Base-by-base conservation (phyloP, 2,329 filamentous ascomycete genomes). In the Calonectria pteridis region DNA sequence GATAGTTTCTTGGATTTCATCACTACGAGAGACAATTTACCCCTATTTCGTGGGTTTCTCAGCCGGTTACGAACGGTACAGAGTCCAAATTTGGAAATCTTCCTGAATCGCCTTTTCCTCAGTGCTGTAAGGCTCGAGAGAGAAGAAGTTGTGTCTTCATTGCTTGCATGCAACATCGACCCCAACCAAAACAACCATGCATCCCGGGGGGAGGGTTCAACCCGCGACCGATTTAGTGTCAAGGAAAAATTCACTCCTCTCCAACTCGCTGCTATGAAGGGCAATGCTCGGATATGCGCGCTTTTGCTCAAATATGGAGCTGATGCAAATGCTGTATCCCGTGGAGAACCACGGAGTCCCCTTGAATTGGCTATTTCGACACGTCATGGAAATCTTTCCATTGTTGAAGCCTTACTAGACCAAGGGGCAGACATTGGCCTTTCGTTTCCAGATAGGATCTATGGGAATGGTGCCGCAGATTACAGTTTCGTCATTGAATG, bases 361-460 rank as follows among this genome's bases (percentile, higher is more conserved):
- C 68, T 71, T 49, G 68, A 71, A 7, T 31, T 71, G 4, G 68
- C 68, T n/a, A 49, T 66, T 29, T 58, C 50, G 37, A 4, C 59
- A 3, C 26, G 23, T 26, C 29, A 28, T n/a, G 59, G 67, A n/a
- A 55, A 33, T 14, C 9, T 49, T 23, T 1, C 23, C 2, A 58
- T 66, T 11, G 31, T 18, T 1, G 20, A 66, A 26, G 4, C 4
- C 1, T 3, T 71, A 16, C 26, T 71, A n/a, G n/a, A 5, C 0
- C 3, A 16, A 7, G 50, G 49, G 11, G 59, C 59, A 4, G 26
- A 43, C 6, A 26, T 31, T 0, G 11, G 18, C 2, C 10, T 10
- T 18, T 63, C 31, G 6, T 31, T 6, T 14, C 4, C 16, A 2
- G 3, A 37, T 5, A 58, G 64, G 20, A 50, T 69, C 10, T n/a